Evolutionary conservation across 371 early-diverging fungal genomes (phyloP), one percentile per base, ranked within the genome.

Genomic region (Syncephalis fuscata): DNA sequence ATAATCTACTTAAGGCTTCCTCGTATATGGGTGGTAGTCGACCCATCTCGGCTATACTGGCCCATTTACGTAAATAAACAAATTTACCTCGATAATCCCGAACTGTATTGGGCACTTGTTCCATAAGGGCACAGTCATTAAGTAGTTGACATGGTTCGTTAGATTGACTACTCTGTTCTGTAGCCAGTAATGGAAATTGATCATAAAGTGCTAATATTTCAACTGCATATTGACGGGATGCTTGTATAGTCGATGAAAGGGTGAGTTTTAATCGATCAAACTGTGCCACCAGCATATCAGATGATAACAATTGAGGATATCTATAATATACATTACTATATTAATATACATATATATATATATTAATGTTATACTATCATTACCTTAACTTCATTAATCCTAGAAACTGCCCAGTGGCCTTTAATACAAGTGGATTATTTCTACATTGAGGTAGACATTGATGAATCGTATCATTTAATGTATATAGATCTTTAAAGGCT

Each of bases 141-240:
- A 54, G 50, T 25, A 59, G 41, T n/a, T 59, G 32, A 32, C 32
- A 32, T 32, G 32, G 32, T 11, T 32, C 32, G n/a, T n/a, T n/a
- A 7, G 32, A 32, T 32, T 44, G 44, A 48, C 26, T 3, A 23
- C 42, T 45, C 52, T 60, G 58, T 41, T 59, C 53, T 48, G 70
- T 60, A 40, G 52, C 57, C 46, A 65, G 55, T 60, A 77, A 59
- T 36, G 61, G 27, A 39, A 72, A 70, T 54, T 82, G 82, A 15
- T 81, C 76, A 53, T 72, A 87, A 0, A 69, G 57, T 2, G 61
- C 57, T 23, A 92, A 64, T 27, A 90, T 76, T 48, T 76, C 75
- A 37, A 88, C 61, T 0, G 85, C 76, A 45, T 78, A 67, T 2
- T 81, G 67, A 4, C 92, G 78, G 20, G 76, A 60, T 16, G 65